Percentiles rank a stretch among this genome's conserved stretches.
Conservation (phyloP, 2,329 filamentous ascomycete species). For the Phyllosticta paracitricarpa region DNA sequence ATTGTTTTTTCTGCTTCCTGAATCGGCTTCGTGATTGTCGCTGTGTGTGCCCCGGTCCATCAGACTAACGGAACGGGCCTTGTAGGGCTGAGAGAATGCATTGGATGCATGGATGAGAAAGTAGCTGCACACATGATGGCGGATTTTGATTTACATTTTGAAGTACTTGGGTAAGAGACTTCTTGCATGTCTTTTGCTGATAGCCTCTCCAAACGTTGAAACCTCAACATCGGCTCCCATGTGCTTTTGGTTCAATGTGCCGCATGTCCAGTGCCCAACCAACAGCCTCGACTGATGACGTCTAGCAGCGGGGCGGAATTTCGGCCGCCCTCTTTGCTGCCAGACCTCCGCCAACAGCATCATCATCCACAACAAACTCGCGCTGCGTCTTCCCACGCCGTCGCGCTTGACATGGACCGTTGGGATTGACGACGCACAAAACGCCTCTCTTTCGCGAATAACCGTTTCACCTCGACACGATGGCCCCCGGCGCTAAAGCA, state of each 20-base stretch:
- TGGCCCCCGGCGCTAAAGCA: constrained; percentile 47
- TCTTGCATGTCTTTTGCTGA: too few relatives aligned
- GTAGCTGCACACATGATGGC: too few relatives aligned
- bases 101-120: background rate
- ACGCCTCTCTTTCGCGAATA: background rate
- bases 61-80: background rate
- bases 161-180: too few relatives aligned
- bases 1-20: background rate
- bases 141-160: too few relatives aligned
- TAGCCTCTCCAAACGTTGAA: too few relatives aligned
- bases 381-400: constrained; percentile 1
- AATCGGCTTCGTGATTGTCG: background rate
- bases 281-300: background rate
- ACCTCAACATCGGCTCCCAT: too few relatives aligned
- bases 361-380: background rate
- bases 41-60: too few relatives aligned
- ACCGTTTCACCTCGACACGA: background rate
- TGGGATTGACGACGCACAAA: background rate
- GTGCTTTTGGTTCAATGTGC: too few relatives aligned
- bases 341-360: background rate
- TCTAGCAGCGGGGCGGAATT: background rate
- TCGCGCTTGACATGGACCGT: background rate
- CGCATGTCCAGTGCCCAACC: too few relatives aligned
- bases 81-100: constrained; percentile 2
- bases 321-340: background rate